phyloP scores from a whole-genome alignment of 2,329 filamentous ascomycete species.

The Zasmidium angulare region DNA sequence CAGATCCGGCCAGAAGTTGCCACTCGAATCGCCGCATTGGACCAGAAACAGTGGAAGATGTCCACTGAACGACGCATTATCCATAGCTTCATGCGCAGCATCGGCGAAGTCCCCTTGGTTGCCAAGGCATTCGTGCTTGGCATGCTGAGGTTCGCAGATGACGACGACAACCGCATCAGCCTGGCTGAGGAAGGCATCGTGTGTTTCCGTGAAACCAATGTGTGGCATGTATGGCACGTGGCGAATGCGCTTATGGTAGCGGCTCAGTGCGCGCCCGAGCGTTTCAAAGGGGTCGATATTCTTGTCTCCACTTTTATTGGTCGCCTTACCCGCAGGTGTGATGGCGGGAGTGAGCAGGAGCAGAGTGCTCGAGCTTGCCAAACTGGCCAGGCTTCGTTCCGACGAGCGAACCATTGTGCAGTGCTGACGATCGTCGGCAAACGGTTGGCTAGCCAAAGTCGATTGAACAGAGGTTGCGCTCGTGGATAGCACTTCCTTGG shows the following conservation, averaged over 20 bases:
- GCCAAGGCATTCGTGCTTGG: constrained; percentile 16
- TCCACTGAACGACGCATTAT: constrained; percentile 3
- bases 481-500: background rate
- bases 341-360: constrained; percentile 48
- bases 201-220: constrained; percentile 62
- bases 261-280: constrained; percentile 63
- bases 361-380: constrained; percentile 41
- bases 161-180: constrained; percentile 63
- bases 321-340: constrained; percentile 36
- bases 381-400: constrained; percentile 20
- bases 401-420: constrained; percentile 21
- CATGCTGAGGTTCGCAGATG: constrained; percentile 49
- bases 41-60: constrained; percentile 15
- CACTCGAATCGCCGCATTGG: constrained; percentile 20
- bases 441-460: constrained; percentile 3
- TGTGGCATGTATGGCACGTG: constrained; percentile 70
- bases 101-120: constrained; percentile 27
- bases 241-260: constrained; percentile 60
- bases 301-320: constrained; percentile 40
- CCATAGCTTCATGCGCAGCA: constrained; percentile 15
- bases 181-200: constrained; percentile 62
- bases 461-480: constrained; percentile 1
- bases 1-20: constrained; percentile 20
- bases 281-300: constrained; percentile 70
- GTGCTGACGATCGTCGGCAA: background rate